Conservation (phyloP, 139 green algal species). For the Closterium sp. region DNA sequence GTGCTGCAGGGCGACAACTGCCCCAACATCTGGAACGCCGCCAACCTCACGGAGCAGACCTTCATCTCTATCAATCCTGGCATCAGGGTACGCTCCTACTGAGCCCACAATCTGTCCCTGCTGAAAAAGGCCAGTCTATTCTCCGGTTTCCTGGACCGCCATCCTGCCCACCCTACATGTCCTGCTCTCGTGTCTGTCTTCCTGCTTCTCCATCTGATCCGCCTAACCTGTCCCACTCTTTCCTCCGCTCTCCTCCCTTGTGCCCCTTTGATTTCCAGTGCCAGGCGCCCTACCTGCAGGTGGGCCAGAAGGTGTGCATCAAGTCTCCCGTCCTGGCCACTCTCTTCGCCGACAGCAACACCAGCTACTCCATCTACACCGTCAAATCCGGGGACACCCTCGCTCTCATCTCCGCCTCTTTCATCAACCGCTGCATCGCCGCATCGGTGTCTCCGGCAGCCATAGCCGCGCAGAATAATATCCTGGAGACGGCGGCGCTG, state of each 20-base stretch:
- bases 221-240: not conserved
- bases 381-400: slow-evolving; percentile 1
- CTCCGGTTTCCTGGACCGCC: too few relatives aligned
- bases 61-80: slow-evolving; percentile 27
- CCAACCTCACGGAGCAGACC: slow-evolving; percentile 7
- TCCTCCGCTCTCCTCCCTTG: not conserved
- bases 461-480: not conserved
- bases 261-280: slow-evolving; percentile 1
- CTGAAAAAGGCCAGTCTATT: too few relatives aligned
- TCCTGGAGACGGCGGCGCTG: not conserved
- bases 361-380: not conserved
- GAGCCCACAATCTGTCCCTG: not conserved
- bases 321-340: not conserved
- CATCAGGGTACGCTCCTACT: not conserved
- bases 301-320: slow-evolving; percentile 29
- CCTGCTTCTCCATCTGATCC: not conserved
- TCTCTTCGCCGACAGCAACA: not conserved
- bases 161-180: not conserved
- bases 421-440: not conserved
- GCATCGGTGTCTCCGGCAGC: not conserved
- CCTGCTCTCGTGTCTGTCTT: not conserved
- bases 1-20: slow-evolving; percentile 36
- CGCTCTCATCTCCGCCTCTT: not conserved
- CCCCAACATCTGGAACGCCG: slow-evolving; percentile 21
- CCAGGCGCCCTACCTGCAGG: slow-evolving; percentile 3